A percentile compares a stretch with the other conserved stretches of the same genome.
Conservation (phyloP, 768 basidiomycete genomes). For the Porpolomopsis calyptriformis region DNA sequence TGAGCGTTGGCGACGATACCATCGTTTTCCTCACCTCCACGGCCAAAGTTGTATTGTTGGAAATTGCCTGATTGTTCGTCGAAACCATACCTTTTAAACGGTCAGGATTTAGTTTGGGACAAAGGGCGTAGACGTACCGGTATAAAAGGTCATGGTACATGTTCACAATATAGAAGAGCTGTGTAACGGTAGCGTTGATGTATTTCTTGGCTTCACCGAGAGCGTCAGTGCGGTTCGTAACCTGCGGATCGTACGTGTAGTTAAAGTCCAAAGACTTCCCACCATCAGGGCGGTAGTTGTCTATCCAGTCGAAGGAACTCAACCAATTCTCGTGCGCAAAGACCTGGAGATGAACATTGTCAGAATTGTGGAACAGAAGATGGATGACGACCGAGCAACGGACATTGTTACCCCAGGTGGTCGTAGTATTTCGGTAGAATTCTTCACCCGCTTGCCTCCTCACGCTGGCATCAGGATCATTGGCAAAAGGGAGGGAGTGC, state of each 20-base stretch:
- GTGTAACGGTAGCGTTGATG: constrained; percentile 78
- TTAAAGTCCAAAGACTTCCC: constrained; percentile 49
- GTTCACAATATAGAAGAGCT: constrained; percentile 83
- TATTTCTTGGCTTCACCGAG: constrained; percentile 66
- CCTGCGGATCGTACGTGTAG: constrained; percentile 64
- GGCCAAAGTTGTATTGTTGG: constrained; percentile 94
- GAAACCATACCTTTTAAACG: constrained; percentile 71
- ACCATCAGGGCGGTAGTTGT: constrained; percentile 74
- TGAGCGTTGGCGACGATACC: constrained; percentile 93
- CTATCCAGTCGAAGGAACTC: constrained; percentile 50
- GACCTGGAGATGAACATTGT: constrained; percentile 30
- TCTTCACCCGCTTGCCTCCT: constrained; percentile 16
- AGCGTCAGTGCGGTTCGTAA: constrained; percentile 40
- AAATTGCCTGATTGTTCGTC: constrained; percentile 90
- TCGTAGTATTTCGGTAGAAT: constrained; percentile 57
- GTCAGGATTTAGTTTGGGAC: too few species aligned
- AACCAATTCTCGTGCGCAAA: constrained; percentile 94
- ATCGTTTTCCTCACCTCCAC: constrained; percentile 78
- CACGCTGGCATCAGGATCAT: constrained; percentile 38
- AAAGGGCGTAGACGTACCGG: constrained; percentile 38
- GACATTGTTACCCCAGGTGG: constrained; percentile 86
- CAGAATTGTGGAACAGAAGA: too few species aligned
- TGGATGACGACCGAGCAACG: too few species aligned
- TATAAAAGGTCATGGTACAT: constrained; percentile 77
- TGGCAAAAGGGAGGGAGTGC: constrained; percentile 69